These are phyloP conservation scores for Leonotis leonurus DNA, from an alignment of 257 asterid species.

Conservation along the genomic window DNA sequence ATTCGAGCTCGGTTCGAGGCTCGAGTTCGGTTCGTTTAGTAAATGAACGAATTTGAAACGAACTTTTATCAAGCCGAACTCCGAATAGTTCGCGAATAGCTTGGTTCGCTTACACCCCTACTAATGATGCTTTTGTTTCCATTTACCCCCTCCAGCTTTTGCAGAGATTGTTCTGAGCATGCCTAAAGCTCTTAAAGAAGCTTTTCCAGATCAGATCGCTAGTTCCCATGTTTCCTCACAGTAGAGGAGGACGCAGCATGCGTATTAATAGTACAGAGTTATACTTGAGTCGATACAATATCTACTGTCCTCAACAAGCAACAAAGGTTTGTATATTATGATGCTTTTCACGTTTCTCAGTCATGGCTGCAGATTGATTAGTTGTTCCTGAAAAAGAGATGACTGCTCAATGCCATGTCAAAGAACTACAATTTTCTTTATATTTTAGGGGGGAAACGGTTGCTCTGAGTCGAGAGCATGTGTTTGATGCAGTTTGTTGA, in stretches of 20 bases:
- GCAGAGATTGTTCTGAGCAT: slow-evolving; percentile 85
- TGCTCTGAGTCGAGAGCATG: background rate
- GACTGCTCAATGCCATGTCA: slow-evolving; percentile 3
- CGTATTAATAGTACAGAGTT: slow-evolving; percentile 10
- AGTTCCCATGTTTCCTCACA: slow-evolving; percentile 13
- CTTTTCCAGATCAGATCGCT: slow-evolving; percentile 31
- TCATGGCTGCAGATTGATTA: background rate
- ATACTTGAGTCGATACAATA: background rate
- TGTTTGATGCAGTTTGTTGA: background rate
- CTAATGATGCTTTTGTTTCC: background rate
- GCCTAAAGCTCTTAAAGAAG: slow-evolving; percentile 59
- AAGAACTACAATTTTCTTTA: background rate
- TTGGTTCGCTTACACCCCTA: too few relatives aligned
- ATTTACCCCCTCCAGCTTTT: slow-evolving; percentile 49
- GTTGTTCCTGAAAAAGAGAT: background rate
- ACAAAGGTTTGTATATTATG: background rate
- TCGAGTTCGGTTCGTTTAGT: too few relatives aligned
- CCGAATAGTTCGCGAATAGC: too few relatives aligned
- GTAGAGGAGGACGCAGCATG: background rate
- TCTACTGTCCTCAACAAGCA: background rate
- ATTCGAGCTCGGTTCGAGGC: too few relatives aligned
- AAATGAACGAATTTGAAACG: too few relatives aligned
- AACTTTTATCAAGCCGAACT: too few relatives aligned
- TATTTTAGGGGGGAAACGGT: background rate
- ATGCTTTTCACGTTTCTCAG: background rate